Evolutionary conservation across 371 early-diverging fungal species (phyloP).

Genomic region (Batkoa obscura): DNA sequence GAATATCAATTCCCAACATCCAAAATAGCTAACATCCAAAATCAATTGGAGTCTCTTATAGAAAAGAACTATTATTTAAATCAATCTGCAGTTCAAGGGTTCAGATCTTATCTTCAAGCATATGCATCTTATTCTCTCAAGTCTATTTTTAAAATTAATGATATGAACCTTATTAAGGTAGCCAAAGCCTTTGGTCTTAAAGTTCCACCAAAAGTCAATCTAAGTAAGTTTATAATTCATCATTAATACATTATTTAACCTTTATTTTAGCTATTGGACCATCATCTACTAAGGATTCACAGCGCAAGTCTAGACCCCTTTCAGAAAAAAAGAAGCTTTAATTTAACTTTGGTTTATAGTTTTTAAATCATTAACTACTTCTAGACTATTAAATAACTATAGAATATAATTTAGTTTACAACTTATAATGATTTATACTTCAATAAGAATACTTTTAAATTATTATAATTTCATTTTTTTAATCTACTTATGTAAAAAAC

Average conservation of each 20-base stretch:
- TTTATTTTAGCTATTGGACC: constrained; percentile 1
- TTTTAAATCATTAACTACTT: too few species aligned
- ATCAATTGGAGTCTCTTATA: constrained; percentile 83
- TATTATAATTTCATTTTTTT: too few species aligned
- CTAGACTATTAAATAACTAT: too few species aligned
- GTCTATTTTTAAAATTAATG: constrained; percentile 83
- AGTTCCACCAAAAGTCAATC: constrained; percentile 86
- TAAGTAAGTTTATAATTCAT: constrained; percentile 1
- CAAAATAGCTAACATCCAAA: constrained; percentile 92
- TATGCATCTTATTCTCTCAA: constrained; percentile 94
- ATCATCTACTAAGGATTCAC: too few species aligned
- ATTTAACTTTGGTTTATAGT: too few species aligned
- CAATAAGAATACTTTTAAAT: too few species aligned
- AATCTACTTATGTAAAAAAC: too few species aligned
- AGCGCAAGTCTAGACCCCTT: too few species aligned
- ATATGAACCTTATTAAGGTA: constrained; percentile 79
- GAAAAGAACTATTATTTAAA: constrained; percentile 98
- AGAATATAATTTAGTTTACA: too few species aligned
- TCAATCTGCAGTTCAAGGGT: constrained; percentile 92
- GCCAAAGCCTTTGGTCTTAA: constrained; percentile 92
- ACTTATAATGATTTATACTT: too few species aligned
- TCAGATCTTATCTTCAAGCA: constrained; percentile 89
- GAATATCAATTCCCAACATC: constrained; percentile 89
- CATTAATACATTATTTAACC: neutral
- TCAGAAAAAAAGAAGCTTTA: too few species aligned